Evolutionary conservation across 805 yeast species (phyloP).

Genomic region (Maudiozyma serrabonitensis): DNA sequence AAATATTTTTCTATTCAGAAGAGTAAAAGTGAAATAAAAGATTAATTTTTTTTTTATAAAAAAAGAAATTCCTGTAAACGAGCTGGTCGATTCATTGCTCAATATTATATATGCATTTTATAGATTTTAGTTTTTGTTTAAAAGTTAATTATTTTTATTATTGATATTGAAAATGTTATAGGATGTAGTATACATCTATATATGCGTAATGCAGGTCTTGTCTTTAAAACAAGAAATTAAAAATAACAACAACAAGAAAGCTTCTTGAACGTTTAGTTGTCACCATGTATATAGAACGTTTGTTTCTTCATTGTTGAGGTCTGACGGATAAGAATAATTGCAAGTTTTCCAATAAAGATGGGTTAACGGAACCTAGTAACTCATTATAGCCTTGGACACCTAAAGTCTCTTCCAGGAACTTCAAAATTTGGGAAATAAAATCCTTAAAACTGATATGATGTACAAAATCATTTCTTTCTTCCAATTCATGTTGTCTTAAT

Average conservation of each 20-base stretch:
- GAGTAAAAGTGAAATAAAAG: background rate
- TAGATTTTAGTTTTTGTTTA: background rate
- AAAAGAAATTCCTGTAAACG: background rate
- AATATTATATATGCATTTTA: background rate
- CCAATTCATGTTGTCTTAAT: conserved; percentile 32
- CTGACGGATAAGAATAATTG: conserved; percentile 16
- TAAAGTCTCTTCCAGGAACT: conserved; percentile 18
- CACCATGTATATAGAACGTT: background rate
- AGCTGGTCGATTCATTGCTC: background rate
- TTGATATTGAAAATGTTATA: too few species aligned
- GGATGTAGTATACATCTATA: too few species aligned
- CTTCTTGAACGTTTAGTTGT: too few species aligned
- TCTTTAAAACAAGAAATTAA: too few species aligned
- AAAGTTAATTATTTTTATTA: too few species aligned
- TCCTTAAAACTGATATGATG: conserved; percentile 42
- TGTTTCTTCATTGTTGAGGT: conserved; percentile 1
- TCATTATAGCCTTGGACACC: conserved; percentile 18
- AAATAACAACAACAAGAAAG: too few species aligned
- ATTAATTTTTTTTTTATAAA: background rate
- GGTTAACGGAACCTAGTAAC: conserved; percentile 15
- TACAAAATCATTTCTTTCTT: conserved; percentile 39
- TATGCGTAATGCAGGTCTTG: too few species aligned
- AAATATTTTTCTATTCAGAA: conserved; percentile 22
- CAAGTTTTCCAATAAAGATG: conserved; percentile 19
- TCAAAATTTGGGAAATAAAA: conserved; percentile 31